Conservation (phyloP, 176 grass and related monocot genomes). For the Oryza meridionalis region DNA sequence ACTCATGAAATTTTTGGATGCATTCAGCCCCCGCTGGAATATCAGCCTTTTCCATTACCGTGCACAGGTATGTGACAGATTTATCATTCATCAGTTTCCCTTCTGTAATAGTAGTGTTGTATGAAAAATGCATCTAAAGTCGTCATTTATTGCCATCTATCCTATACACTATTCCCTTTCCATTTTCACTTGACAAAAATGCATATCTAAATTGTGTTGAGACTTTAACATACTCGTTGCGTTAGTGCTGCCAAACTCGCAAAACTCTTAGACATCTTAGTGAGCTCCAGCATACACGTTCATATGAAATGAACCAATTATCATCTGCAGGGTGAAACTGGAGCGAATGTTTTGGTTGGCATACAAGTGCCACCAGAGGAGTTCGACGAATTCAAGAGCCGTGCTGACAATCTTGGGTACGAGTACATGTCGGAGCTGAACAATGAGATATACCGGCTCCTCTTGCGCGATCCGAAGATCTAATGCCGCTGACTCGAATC, state of each 20-base stretch:
- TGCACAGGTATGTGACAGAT: conserved; percentile 61
- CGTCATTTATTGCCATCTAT: neutral
- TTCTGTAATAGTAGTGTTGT: conserved; percentile 13
- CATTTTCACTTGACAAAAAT: conserved; percentile 5
- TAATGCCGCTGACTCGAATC: neutral
- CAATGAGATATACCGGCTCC: conserved; percentile 79
- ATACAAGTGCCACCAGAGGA: conserved; percentile 84
- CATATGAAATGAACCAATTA: conserved; percentile 14
- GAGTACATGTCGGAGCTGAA: conserved; percentile 81
- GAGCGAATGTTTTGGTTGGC: conserved; percentile 91
- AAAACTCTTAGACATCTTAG: neutral
- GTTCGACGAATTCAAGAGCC: conserved; percentile 59
- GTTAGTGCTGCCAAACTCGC: neutral
- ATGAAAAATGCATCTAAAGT: conserved; percentile 12
- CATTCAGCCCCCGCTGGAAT: conserved; percentile 87
- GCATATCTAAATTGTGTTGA: neutral
- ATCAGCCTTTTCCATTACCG: conserved; percentile 99
- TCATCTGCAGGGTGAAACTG: conserved; percentile 64
- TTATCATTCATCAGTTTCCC: neutral
- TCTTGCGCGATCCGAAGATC: conserved; percentile 57
- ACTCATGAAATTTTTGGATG: conserved; percentile 88
- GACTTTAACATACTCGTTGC: neutral
- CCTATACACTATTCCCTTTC: neutral
- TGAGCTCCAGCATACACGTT: neutral
- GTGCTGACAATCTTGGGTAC: conserved; percentile 63